Base-by-base conservation (phyloP, 2,329 filamentous ascomycete genomes). In the Hirsutella rhossiliensis region DNA sequence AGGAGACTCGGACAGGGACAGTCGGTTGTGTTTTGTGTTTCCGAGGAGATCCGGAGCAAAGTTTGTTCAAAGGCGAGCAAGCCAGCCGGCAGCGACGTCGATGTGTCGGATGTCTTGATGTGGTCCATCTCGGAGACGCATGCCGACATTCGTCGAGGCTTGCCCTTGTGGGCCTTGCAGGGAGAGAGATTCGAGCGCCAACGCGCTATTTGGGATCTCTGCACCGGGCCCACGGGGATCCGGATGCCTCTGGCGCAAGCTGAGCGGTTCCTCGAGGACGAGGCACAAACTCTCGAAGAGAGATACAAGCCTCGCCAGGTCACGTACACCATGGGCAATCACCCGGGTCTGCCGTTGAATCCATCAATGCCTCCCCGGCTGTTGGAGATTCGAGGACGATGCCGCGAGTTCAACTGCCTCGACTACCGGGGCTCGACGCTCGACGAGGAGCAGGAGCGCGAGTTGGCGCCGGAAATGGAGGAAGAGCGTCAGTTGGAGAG, bases 1-100 rank as follows among this genome's bases (percentile, higher is more conserved):
- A 61, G 82, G 20, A 74, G 78, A 47, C 65, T 87, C 0, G 82
- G 78, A 0, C 58, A 73, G 2, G 79, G 79, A 0, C 82, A 87
- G 49, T 77, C 76, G 0, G 68, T 86, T 0, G 61, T 73, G 0
- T 83, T 84, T 45, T 75, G 70, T 44, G 60, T 77, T 1, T 68
- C 79, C 0, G 53, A 65, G 0, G 82, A 86, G 46, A 76, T 85
- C 3, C 59, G 72, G 15, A 58, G 52, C 0, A 74, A 73, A 47
- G n/a, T 20, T 18, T 19, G 31, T 6, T 13, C 12, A 7, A 12
- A 13, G 12, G 7, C 69, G 82, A 11, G 31, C 31, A 32, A 32
- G 31, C n/a, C 31, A 3, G 5, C 12, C 31, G n/a, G n/a, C 31
- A 32, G 31, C 31, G 31, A 32, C 31, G 13, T 32, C 13, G 31